Evolutionary conservation across 352 stramenopile genomes (phyloP), one percentile per base, ranked within the genome.

Genomic region (Blastocystis sp.): DNA sequence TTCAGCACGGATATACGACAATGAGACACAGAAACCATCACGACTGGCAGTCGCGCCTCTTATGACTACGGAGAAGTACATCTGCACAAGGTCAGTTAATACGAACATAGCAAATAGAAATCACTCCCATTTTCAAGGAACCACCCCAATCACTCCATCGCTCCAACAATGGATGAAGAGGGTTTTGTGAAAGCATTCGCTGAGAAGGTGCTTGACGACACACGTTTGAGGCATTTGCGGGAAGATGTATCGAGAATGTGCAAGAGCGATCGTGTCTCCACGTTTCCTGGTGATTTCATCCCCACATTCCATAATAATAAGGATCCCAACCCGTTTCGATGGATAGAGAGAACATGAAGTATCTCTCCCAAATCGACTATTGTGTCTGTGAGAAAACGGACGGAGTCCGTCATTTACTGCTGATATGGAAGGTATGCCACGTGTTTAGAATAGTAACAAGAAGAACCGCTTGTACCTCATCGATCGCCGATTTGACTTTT

Each of bases 371-470:
- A 38, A 41, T 79, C 48, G 60, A 88, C 14, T 88, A 88, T 19
- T 76, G 64, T 19, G 78, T 88, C 11, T 88, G 78, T 52, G 78
- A 88, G 43, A 88, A 88, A 62, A 79, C 78, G 41, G 78, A 88
- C 19, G 78, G 78, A 48, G 78, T 77, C 11, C 78, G 78, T 40
- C 66, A 88, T 43, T 28, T 88, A 5, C 34, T 88, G 34, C 62
- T 88, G 41, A 79, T 88, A 14, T 88, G 67, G 64, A 56, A 88
- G 23, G 78, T 88, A 56, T 56, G 10, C 7, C 19, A 40, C 11
- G 21, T 64, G 21, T 64, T n/a, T 64, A 64, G 21, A 23, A 64
- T n/a, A n/a, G 21, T 79, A 38, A 60, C 9, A 10, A 7, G 53
- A 28, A 88, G 64, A 88, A 88, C 21, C 45, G 53, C 1, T 60